phyloP scores from a whole-genome alignment of 2,329 filamentous ascomycete genomes.

The Arthrinium phaeospermum region DNA sequence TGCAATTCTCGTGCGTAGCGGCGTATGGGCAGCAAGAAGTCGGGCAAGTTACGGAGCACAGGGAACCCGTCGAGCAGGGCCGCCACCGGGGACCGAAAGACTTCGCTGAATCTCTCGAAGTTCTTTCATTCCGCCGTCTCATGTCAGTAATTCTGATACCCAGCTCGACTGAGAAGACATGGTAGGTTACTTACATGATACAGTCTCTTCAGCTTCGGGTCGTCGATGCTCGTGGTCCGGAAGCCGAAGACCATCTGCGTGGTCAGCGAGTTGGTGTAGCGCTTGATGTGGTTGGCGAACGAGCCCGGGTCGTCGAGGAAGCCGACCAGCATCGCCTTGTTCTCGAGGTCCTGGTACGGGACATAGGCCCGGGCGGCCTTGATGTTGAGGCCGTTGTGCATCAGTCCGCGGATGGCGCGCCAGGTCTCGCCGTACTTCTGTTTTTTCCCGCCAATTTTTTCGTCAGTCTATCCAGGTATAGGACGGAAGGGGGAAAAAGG shows the following conservation, averaged over 20 bases:
- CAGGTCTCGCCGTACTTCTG: constrained; percentile 37
- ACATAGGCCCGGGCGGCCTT: constrained; percentile 54
- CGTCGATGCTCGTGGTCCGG: constrained; percentile 41
- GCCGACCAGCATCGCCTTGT: constrained; percentile 57
- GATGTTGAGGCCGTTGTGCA: constrained; percentile 54
- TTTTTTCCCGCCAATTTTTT: not conserved
- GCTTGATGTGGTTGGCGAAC: constrained; percentile 50
- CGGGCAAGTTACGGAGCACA: constrained; percentile 49
- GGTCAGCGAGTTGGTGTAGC: constrained; percentile 54
- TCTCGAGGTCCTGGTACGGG: constrained; percentile 61
- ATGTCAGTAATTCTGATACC: no score
- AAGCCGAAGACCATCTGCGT: constrained; percentile 58
- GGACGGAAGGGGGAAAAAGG: not conserved
- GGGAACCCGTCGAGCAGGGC: constrained; percentile 55
- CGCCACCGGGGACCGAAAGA: constrained; percentile 36
- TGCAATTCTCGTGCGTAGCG: constrained; percentile 49
- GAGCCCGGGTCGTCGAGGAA: constrained; percentile 50
- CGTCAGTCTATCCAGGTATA: not conserved
- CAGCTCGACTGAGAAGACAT: no score
- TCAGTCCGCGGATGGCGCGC: constrained; percentile 43
- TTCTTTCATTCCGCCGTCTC: not conserved
- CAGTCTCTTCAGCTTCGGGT: constrained; percentile 48
- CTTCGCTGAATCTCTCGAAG: constrained; percentile 31
- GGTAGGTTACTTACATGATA: constrained; percentile 48
- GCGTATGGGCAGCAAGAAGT: constrained; percentile 45